Conservation (phyloP, 2,329 filamentous ascomycete genomes). For the Akanthomyces uredinophilus region DNA sequence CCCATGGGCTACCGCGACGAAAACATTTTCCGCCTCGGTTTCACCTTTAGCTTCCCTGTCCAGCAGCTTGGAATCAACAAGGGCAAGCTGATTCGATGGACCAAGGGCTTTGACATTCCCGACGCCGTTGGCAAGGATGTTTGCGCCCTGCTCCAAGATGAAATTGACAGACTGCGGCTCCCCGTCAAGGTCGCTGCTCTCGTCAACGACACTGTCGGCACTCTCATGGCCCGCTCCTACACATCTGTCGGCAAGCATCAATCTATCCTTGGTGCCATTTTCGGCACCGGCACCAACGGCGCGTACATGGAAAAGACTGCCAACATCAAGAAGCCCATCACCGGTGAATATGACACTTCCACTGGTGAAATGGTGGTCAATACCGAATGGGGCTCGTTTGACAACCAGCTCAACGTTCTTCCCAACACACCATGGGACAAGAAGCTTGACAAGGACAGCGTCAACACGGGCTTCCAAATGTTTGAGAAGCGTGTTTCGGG, state of each 20-base stretch:
- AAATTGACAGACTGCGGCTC: constrained; percentile 80
- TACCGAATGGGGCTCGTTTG: constrained; percentile 97
- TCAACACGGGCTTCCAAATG: constrained; percentile 95
- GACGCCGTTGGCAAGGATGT: constrained; percentile 94
- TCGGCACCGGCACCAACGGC: constrained; percentile 95
- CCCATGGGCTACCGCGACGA: constrained; percentile 60
- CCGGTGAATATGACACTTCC: constrained; percentile 66
- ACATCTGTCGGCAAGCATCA: constrained; percentile 82
- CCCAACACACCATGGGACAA: constrained; percentile 81
- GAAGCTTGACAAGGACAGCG: constrained; percentile 70
- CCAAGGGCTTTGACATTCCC: constrained; percentile 96
- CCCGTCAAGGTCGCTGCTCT: constrained; percentile 93
- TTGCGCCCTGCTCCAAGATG: constrained; percentile 79
- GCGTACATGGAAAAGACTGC: constrained; percentile 91
- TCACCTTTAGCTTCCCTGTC: constrained; percentile 97
- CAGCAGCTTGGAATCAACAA: constrained; percentile 93
- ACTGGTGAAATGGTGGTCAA: constrained; percentile 97
- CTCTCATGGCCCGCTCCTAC: constrained; percentile 95
- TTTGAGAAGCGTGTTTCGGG: constrained; percentile 98
- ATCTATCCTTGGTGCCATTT: constrained; percentile 91
- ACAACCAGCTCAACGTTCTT: constrained; percentile 84
- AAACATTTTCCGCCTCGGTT: constrained; percentile 88
- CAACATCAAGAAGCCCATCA: constrained; percentile 74
- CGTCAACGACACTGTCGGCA: constrained; percentile 96
- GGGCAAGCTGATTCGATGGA: constrained; percentile 92